phyloP scores from a whole-genome alignment of 371 early-diverging fungal genomes.

The Lichtheimia hyalospora region DNA sequence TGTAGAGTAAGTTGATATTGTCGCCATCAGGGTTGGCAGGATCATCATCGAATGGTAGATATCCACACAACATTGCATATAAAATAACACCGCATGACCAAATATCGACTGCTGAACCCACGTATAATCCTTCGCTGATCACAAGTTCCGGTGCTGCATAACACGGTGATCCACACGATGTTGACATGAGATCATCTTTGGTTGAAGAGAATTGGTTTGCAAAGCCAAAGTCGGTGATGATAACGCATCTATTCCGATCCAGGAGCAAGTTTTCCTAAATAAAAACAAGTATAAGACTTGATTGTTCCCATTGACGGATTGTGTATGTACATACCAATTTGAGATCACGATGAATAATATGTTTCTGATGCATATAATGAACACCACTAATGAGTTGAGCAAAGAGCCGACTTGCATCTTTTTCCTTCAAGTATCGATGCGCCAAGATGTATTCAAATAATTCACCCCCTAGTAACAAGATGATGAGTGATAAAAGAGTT shows the following conservation, averaged over 20 bases:
- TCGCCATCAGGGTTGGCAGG: conserved; percentile 95
- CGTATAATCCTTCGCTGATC: conserved; percentile 94
- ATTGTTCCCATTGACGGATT: too few species aligned
- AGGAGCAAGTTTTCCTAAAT: conserved; percentile 89
- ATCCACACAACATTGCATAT: conserved; percentile 97
- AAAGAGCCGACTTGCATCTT: conserved; percentile 89
- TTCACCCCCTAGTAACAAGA: conserved; percentile 76
- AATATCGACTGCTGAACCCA: conserved; percentile 96
- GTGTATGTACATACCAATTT: conserved; percentile 68
- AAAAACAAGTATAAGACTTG: not conserved
- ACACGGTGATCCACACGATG: conserved; percentile 97
- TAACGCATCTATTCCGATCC: conserved; percentile 86
- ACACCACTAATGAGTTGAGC: conserved; percentile 93
- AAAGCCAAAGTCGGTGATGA: conserved; percentile 99
- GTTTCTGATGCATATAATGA: conserved; percentile 83
- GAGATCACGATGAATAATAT: conserved; percentile 94
- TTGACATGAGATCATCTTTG: conserved; percentile 80
- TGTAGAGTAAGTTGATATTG: conserved; percentile 94
- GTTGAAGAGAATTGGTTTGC: conserved; percentile 90
- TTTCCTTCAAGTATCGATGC: conserved; percentile 86
- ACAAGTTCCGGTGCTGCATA: conserved; percentile 99
- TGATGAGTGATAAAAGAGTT: not conserved
- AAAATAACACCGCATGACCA: conserved; percentile 97
- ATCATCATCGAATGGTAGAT: conserved; percentile 99
- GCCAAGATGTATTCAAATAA: conserved; percentile 96